A percentile compares a stretch with the other conserved stretches of the same genome.
Evolutionary conservation across 2,329 filamentous ascomycete genomes (phyloP).

Genomic region (Phyllosticta paracitricarpa): DNA sequence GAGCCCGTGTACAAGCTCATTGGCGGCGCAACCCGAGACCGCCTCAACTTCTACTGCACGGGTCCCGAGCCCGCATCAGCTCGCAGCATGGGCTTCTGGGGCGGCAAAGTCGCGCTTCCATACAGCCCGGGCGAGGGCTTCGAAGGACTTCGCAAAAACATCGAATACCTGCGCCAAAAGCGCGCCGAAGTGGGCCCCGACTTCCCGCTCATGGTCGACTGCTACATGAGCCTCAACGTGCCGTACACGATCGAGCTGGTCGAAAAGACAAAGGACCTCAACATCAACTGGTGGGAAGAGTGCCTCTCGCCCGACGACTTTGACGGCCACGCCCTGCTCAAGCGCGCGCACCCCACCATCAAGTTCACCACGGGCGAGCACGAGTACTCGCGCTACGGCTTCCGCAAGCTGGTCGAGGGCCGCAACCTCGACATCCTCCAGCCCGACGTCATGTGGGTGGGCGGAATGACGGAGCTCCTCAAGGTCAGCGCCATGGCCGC

Average conservation of each 20-base stretch:
- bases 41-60: conserved; percentile 89
- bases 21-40: conserved; percentile 75
- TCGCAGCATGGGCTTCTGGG: conserved; percentile 79
- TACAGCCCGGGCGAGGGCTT: conserved; percentile 83
- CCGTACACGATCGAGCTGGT: conserved; percentile 87
- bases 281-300: conserved; percentile 98
- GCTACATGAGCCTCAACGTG: conserved; percentile 93
- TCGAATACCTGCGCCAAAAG: conserved; percentile 79
- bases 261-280: conserved; percentile 68
- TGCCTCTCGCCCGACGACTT: conserved; percentile 85
- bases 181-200: conserved; percentile 77
- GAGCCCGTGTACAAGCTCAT: conserved; percentile 94
- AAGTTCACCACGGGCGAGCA: conserved; percentile 97
- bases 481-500: conserved; percentile 82
- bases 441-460: conserved; percentile 96
- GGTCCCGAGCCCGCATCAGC: conserved; percentile 74
- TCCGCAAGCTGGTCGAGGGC: conserved; percentile 85
- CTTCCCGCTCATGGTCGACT: conserved; percentile 90
- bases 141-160: conserved; percentile 74
- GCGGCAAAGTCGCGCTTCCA: conserved; percentile 80
- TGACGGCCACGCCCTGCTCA: conserved; percentile 81
- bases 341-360: conserved; percentile 77
- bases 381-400: conserved; percentile 88
- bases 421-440: conserved; percentile 91
- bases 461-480: conserved; percentile 82